Base-by-base conservation (phyloP, 225 moss, liverwort and hornwort genomes). In the Takakia lepidozioides region DNA sequence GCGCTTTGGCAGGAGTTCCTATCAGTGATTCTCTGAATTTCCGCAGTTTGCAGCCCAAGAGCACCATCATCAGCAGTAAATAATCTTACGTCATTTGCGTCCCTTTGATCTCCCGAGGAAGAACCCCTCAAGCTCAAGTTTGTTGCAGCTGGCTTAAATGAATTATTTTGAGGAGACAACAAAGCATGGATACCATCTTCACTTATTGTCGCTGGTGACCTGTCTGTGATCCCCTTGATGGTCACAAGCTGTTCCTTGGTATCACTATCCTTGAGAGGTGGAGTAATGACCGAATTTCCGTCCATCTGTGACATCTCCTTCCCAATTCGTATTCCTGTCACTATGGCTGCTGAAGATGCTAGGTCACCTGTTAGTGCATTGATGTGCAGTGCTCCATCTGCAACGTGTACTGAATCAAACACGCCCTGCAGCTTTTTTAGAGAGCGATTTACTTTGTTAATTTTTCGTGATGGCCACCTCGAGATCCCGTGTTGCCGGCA, bases 401-500 rank as follows among this genome's bases (percentile, higher is more conserved):
- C 90, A 42, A 90, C 84, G 62, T 98, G 95, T 51, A 98, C 95
- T 15, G 95, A 98, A 56, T 91, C 90, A 34, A 91, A 87, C 21
- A 98, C 95, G 19, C 95, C 95, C 59, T 98, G 95, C 29, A 98
- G 48, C 62, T 98, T 98, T 47, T 98, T 91, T 65, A 98, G 62
- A 2, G 95, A 98, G 14, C 95, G 76, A 63, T 90, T 98, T 15
- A 98, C 95, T 62, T 98, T 98, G 58, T 98, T 98, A 42, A 98
- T 98, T 61, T 98, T 98, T 3, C 95, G 87, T 29, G 91, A 98
- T 2, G 95, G 95, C 95, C 95, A 98, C 64, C 95, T 58, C 27
- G 91, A 91, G 51, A 98, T 98, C 11, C 95, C 95, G 49, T 98
- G 91, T 65, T 98, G 95, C 20, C 95, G 82, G 66, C 95, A 98